A percentile compares a stretch with the other conserved stretches of the same genome.
phyloP scores from a whole-genome alignment of 257 asterid species.

The Solanum bukasovii region DNA sequence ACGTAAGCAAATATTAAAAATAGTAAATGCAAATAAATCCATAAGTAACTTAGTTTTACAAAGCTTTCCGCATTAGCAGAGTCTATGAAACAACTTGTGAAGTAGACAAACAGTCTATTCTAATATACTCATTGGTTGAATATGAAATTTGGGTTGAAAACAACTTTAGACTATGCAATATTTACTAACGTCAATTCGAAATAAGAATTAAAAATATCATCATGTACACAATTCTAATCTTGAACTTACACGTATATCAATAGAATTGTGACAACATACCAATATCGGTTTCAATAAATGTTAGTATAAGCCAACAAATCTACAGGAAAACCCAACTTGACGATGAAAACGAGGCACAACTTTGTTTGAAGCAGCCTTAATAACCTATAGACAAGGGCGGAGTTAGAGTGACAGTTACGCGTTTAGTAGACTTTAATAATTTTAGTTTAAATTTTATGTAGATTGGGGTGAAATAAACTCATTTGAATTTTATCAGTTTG shows the following conservation, averaged over 20 bases:
- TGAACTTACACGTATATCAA: not conserved
- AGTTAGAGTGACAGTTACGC: no score
- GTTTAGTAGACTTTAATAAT: not conserved
- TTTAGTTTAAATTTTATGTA: not conserved
- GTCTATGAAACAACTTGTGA: not conserved
- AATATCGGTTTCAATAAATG: not conserved
- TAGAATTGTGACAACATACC: not conserved
- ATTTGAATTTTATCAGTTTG: not conserved
- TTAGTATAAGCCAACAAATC: not conserved
- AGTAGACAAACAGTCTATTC: not conserved
- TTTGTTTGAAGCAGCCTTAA: not conserved
- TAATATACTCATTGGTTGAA: not conserved
- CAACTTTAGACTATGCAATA: not conserved
- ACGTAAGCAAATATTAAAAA: not conserved
- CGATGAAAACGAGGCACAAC: not conserved
- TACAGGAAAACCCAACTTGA: not conserved
- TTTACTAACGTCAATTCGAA: not conserved
- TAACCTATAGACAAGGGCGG: not conserved
- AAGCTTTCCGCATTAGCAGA: not conserved
- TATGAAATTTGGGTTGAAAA: not conserved
- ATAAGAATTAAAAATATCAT: not conserved
- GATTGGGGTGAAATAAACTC: fast-evolving
- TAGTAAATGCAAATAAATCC: not conserved
- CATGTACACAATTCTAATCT: not conserved
- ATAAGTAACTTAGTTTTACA: not conserved